phyloP scores from a whole-genome alignment of 495 filamentous ascomycete species.

The Penicillium soppii region DNA sequence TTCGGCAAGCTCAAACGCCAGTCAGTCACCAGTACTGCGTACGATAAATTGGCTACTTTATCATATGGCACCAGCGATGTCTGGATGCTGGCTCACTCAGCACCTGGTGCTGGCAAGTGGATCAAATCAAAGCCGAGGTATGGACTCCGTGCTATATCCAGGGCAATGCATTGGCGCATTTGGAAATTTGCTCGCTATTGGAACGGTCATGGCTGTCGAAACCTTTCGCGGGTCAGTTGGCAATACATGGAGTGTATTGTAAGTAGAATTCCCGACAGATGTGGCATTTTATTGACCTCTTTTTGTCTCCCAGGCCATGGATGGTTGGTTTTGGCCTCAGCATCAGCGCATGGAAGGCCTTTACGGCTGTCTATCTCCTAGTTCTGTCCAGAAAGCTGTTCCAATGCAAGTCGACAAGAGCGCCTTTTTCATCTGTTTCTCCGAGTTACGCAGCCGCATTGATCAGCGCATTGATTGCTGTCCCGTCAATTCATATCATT shows the following conservation, averaged over 20 bases:
- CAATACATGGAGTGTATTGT: not conserved
- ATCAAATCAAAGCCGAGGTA: not conserved
- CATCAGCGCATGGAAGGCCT: not conserved
- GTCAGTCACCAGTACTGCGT: not conserved
- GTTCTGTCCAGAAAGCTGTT: not conserved
- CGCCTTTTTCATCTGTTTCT: not conserved
- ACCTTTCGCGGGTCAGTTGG: not conserved
- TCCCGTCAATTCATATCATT: not conserved
- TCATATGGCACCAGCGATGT: not conserved
- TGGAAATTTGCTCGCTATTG: not conserved
- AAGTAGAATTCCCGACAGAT: not conserved
- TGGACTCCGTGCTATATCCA: not conserved
- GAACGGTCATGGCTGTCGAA: not conserved
- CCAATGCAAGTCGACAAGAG: not conserved
- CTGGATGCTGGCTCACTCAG: not conserved
- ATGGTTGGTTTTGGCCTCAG: not conserved
- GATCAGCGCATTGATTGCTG: not conserved
- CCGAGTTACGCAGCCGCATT: not conserved
- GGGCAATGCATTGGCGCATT: not conserved
- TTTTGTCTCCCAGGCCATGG: not conserved
- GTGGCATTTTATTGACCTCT: not conserved
- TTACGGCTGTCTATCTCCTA: not conserved
- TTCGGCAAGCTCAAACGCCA: not conserved
- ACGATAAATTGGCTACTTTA: not conserved
- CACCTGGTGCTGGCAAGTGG: not conserved